Evolutionary conservation across 1,139 yeast genomes (phyloP).

Genomic region (Wickerhamomyces sp.): DNA sequence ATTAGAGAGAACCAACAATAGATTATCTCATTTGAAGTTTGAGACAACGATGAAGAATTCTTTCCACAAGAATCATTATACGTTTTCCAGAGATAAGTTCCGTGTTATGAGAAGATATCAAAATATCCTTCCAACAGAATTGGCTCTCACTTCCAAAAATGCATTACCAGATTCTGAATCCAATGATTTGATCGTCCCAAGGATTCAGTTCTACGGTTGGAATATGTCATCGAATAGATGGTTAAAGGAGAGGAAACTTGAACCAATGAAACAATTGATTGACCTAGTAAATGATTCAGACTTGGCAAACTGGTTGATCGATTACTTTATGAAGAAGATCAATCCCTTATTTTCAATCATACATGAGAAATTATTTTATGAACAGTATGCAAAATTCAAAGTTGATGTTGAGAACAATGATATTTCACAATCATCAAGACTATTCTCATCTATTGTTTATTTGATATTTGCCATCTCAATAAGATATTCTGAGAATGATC

Average conservation of each 20-base stretch:
- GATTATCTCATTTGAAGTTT: not conserved
- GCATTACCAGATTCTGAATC: conserved; percentile 35
- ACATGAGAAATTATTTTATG: conserved; percentile 50
- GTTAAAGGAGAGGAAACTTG: conserved; percentile 32
- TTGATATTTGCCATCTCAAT: conserved; percentile 48
- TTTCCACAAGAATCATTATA: conserved; percentile 14
- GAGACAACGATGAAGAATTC: conserved; percentile 2
- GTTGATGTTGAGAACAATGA: conserved; percentile 19
- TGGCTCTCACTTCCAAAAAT: conserved; percentile 38
- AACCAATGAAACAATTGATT: conserved; percentile 7
- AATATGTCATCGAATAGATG: conserved; percentile 58
- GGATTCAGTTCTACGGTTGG: conserved; percentile 64
- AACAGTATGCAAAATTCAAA: conserved; percentile 42
- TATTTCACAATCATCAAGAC: conserved; percentile 23
- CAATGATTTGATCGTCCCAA: conserved; percentile 41
- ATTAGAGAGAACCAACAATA: conserved; percentile 4
- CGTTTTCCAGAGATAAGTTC: conserved; percentile 37
- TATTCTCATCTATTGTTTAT: conserved; percentile 50
- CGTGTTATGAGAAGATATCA: conserved; percentile 49
- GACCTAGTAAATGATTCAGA: conserved; percentile 15
- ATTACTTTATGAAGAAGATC: conserved; percentile 44
- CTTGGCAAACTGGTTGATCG: conserved; percentile 27
- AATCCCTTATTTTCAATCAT: conserved; percentile 52
- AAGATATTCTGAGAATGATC: conserved; percentile 45
- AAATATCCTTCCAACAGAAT: conserved; percentile 40